A percentile compares a stretch with the other conserved stretches of the same genome.
These are phyloP conservation scores for Xylaria sp. DNA, from an alignment of 2,329 filamentous ascomycete genomes.

Conservation along the genomic window DNA sequence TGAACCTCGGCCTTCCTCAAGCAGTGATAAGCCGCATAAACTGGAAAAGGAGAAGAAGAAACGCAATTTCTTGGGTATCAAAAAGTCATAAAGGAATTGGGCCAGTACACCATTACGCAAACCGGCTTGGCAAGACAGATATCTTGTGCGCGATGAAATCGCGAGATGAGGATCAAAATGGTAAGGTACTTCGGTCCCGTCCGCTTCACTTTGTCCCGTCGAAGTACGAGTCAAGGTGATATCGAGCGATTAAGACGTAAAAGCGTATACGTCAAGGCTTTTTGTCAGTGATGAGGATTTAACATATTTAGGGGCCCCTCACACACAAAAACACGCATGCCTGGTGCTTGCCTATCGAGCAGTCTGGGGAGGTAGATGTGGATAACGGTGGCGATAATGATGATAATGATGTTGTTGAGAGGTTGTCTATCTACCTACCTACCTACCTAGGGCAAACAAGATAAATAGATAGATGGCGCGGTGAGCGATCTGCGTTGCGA, in stretches of 20 bases:
- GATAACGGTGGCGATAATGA: conserved; percentile 16
- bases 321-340: conserved; percentile 18
- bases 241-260: neutral
- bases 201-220: neutral
- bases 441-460: neutral
- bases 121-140: neutral
- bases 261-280: neutral
- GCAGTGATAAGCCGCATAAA: conserved; percentile 59
- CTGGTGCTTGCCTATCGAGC: conserved; percentile 9
- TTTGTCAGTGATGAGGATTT: neutral
- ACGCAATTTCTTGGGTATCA: conserved; percentile 67
- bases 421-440: conserved; percentile 1
- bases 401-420: conserved; percentile 12
- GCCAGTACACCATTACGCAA: neutral
- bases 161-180: conserved; percentile 5
- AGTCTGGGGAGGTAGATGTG: neutral
- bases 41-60: conserved; percentile 69
- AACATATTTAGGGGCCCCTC: neutral
- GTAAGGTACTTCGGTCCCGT: conserved; percentile 6
- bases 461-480: conserved; percentile 13
- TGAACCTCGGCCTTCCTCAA: conserved; percentile 38
- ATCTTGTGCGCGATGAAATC: neutral
- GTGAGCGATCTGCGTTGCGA: conserved; percentile 1
- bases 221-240: neutral
- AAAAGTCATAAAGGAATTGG: conserved; percentile 57